Conservation (phyloP, 1,139 yeast genomes). For the Geotrichum carabidarum region DNA sequence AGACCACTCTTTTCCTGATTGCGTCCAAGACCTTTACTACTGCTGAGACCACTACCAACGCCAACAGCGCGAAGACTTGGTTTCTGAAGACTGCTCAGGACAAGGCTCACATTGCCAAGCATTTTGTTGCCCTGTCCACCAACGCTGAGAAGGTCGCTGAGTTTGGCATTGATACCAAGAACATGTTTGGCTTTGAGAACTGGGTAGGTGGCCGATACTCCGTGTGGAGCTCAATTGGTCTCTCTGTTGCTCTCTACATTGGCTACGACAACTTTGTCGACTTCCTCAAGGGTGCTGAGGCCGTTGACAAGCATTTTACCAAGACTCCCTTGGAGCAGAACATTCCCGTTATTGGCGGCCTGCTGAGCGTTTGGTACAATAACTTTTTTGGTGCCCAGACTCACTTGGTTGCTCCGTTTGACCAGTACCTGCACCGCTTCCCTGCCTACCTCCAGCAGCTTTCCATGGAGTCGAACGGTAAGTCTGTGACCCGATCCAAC, state of each 20-base stretch:
- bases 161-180: slow-evolving; percentile 94
- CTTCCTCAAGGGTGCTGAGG: slow-evolving; percentile 95
- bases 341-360: slow-evolving; percentile 90
- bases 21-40: slow-evolving; percentile 99
- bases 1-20: slow-evolving; percentile 86
- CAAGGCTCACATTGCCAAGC: slow-evolving; percentile 77
- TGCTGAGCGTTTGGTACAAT: slow-evolving; percentile 94
- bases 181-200: slow-evolving; percentile 96
- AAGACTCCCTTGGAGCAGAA: slow-evolving; percentile 81
- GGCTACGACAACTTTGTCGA: slow-evolving; percentile 90
- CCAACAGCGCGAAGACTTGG: slow-evolving; percentile 92
- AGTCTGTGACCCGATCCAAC: slow-evolving; percentile 89
- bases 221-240: slow-evolving; percentile 98
- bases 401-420: slow-evolving; percentile 96
- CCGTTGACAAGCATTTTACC: slow-evolving; percentile 85
- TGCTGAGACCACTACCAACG: slow-evolving; percentile 95
- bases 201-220: slow-evolving; percentile 99
- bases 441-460: slow-evolving; percentile 98
- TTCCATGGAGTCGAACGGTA: slow-evolving; percentile 98
- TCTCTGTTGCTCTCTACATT: slow-evolving; percentile 88
- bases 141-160: slow-evolving; percentile 84
- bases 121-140: slow-evolving; percentile 93
- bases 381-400: slow-evolving; percentile 97
- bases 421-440: slow-evolving; percentile 97
- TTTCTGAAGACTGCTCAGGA: slow-evolving; percentile 71